Conservation (phyloP, 495 filamentous ascomycete genomes). For the Neurospora tetrasperma region DNA sequence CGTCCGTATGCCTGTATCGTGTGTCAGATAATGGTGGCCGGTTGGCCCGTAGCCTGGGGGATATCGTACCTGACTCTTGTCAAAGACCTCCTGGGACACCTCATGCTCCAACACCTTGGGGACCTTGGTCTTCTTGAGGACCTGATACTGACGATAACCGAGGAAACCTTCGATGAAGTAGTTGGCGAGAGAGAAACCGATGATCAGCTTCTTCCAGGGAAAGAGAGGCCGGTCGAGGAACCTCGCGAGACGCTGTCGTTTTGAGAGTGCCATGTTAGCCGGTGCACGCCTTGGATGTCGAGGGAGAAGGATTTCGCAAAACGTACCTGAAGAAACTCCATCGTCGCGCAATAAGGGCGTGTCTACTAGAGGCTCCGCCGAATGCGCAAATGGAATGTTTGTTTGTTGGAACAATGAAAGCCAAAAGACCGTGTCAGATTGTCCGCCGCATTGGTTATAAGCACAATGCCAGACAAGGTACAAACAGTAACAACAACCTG, state of each 20-base stretch:
- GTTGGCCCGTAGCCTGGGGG: slow-evolving; percentile 27
- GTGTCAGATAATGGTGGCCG: slow-evolving; percentile 19
- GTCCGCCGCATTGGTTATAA: not conserved
- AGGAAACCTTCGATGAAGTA: slow-evolving; percentile 80
- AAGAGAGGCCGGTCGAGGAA: slow-evolving; percentile 84
- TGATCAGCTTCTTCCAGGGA: slow-evolving; percentile 93
- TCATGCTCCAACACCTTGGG: slow-evolving; percentile 79
- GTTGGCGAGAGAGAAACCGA: slow-evolving; percentile 84
- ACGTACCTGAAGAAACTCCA: slow-evolving; percentile 44
- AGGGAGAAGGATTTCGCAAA: not conserved
- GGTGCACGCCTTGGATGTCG: not conserved
- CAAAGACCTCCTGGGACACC: slow-evolving; percentile 80
- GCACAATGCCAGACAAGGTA: not conserved
- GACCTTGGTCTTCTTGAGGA: slow-evolving; percentile 65
- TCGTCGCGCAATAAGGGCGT: slow-evolving; percentile 19
- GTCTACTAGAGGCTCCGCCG: slow-evolving; percentile 10
- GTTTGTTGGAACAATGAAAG: slow-evolving; percentile 7
- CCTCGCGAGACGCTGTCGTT: slow-evolving; percentile 65
- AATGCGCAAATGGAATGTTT: slow-evolving; percentile 6
- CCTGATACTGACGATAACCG: slow-evolving; percentile 74
- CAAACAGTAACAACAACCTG: slow-evolving; percentile 1
- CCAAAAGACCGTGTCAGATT: not conserved
- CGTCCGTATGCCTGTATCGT: slow-evolving; percentile 67
- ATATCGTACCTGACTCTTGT: slow-evolving; percentile 61
- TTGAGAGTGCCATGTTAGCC: not conserved